A percentile compares a stretch with the other conserved stretches of the same genome.
Conservation (phyloP, 352 stramenopile genomes). For the Detonula confervacea region DNA sequence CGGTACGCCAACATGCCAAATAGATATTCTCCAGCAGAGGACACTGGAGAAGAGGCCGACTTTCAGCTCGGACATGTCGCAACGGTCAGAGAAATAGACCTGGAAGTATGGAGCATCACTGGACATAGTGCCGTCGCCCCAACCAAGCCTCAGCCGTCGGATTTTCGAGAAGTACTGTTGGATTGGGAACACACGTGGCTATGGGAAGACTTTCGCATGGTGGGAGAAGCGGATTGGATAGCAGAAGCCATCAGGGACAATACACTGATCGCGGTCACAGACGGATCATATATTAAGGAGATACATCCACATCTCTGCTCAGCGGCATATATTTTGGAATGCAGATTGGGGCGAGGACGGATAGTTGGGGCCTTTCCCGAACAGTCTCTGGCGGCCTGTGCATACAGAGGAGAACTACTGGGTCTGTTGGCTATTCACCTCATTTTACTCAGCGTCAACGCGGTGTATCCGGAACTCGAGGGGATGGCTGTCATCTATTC, state of each 20-base stretch:
- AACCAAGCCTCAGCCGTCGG: neutral
- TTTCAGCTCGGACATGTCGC: neutral
- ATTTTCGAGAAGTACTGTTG: neutral
- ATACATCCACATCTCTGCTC: neutral
- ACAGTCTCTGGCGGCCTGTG: neutral
- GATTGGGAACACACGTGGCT: constrained; percentile 1
- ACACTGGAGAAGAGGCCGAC: neutral
- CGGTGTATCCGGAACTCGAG: neutral
- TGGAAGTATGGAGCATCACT: neutral
- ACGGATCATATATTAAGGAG: constrained; percentile 31
- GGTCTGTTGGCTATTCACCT: constrained; percentile 5
- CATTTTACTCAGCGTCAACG: neutral
- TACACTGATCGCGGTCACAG: constrained; percentile 16
- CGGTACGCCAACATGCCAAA: neutral
- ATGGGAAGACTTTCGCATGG: neutral
- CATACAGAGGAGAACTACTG: constrained; percentile 5
- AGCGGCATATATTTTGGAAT: constrained; percentile 17
- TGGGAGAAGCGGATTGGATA: constrained; percentile 9
- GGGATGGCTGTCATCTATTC: neutral
- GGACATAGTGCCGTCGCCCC: neutral
- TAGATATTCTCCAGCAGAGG: neutral
- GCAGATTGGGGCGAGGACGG: constrained; percentile 1
- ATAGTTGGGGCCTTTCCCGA: constrained; percentile 2
- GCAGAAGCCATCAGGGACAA: constrained; percentile 6
- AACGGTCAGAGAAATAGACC: neutral